Evolutionary conservation across 2,329 filamentous ascomycete species (phyloP), one percentile per base, ranked within the genome.

Genomic region (Ascochyta fabae): DNA sequence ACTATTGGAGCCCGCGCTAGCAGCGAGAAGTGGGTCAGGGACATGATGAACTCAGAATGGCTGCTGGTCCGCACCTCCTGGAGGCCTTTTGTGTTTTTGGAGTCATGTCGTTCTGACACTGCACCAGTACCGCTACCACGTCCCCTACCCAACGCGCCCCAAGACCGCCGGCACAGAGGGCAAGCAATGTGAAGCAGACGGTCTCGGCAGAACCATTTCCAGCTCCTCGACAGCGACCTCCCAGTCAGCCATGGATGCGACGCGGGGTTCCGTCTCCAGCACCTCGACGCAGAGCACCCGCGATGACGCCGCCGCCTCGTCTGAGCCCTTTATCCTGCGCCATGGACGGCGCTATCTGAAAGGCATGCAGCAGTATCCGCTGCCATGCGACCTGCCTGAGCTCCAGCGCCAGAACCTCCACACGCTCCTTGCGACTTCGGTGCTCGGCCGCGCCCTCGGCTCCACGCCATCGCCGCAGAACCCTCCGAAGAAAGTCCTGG

Each of bases 361-460:
- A 70, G 91, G 96, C 69, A 80, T 90, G 27, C 79, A 86, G 7
- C 26, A 62, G 44, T 97, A 98, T 68, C 92, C 92, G n/a, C 81
- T 97, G 2, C 94, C 94, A 35, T 89, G 90, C 78, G 94, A 97
- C 77, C 84, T 96, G 36, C 81, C 88, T 36, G 93, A 97, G 77
- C 84, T 96, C 44, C 92, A 96, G 76, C 86, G 93, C 53, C 93
- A 97, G 76, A 92, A 88, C 43, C 80, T 97, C 52, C 87, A 91
- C 56, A 96, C 93, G 0, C 82, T 96, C 63, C 83, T 96, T 59
- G 82, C 92, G 47, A 88, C 91, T 64, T 87, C 91, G 69, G 84
- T 96, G 31, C 92, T 95, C 67, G 91, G 92, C 40, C 86, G 86
- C 10, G 90, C 92, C 0, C 84, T 95, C 52, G 93, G 90, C 75